Conservation (phyloP, 2,329 filamentous ascomycete genomes). For the Erysiphe pulchra region DNA sequence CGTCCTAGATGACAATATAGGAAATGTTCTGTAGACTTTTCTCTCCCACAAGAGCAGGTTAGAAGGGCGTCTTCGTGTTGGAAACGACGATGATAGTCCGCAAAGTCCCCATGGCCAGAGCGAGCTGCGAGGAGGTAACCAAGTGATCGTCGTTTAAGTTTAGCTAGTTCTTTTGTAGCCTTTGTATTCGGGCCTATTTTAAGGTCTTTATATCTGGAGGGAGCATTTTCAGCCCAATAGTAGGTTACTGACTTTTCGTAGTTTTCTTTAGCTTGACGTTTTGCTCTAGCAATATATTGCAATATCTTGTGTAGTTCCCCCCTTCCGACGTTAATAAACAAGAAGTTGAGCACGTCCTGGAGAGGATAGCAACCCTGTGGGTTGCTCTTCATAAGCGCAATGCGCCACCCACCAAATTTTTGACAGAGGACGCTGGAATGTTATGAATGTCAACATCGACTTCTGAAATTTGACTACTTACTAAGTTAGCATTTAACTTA, state of each 20-base stretch:
- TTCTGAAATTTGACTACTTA: too few relatives aligned
- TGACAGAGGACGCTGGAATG: too few relatives aligned
- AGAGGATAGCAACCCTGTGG: too few relatives aligned
- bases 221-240: neutral
- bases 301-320: too few relatives aligned
- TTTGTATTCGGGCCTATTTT: neutral
- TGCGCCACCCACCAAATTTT: too few relatives aligned
- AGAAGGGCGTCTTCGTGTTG: neutral
- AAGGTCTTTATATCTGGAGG: neutral
- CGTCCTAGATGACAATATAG: neutral
- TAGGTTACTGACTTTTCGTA: neutral
- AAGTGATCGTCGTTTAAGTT: neutral
- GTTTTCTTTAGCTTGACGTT: neutral
- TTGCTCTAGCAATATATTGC: neutral
- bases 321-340: too few relatives aligned
- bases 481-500: too few relatives aligned
- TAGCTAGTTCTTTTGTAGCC: neutral
- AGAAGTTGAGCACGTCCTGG: too few relatives aligned
- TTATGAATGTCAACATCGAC: too few relatives aligned
- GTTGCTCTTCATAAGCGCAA: too few relatives aligned
- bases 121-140: neutral
- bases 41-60: neutral
- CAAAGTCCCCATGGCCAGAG: neutral
- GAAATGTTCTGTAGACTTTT: neutral
- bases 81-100: constrained; percentile 1